phyloP scores from a whole-genome alignment of 2,329 filamentous ascomycete species.

The Dendrostoma leiphaemia region DNA sequence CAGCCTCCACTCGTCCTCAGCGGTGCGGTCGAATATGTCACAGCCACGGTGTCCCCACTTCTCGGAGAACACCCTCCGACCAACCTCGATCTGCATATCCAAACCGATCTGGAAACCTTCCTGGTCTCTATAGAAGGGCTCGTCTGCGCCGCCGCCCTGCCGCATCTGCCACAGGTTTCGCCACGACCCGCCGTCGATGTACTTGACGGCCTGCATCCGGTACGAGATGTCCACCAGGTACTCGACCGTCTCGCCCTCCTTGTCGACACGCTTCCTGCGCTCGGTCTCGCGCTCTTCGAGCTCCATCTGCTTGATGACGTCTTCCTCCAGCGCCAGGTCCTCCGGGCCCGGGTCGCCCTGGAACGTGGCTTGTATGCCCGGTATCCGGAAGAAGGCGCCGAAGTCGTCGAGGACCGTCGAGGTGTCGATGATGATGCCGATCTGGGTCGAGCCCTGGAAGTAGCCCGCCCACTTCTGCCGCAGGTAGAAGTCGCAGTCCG shows the following conservation, averaged over 20 bases:
- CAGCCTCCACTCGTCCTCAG: slow-evolving; percentile 35
- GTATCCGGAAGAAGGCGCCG: slow-evolving; percentile 38
- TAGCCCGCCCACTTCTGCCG: slow-evolving; percentile 39
- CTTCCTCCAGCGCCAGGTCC: slow-evolving; percentile 20
- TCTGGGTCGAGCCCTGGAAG: slow-evolving; percentile 36
- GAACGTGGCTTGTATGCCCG: slow-evolving; percentile 32
- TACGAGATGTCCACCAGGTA: slow-evolving; percentile 27
- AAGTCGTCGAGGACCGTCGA: slow-evolving; percentile 40
- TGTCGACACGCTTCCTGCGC: slow-evolving; percentile 29
- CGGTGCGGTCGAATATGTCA: slow-evolving; percentile 29
- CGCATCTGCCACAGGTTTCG: slow-evolving; percentile 53
- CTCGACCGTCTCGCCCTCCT: slow-evolving; percentile 29
- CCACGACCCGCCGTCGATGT: slow-evolving; percentile 35
- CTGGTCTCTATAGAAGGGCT: slow-evolving; percentile 51
- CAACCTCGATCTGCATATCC: slow-evolving; percentile 44
- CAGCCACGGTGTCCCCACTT: slow-evolving; percentile 43
- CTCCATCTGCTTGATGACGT: slow-evolving; percentile 27
- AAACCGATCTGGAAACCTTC: slow-evolving; percentile 45
- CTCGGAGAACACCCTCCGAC: slow-evolving; percentile 35
- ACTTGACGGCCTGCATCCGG: slow-evolving; percentile 42
- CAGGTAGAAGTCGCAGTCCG: slow-evolving; percentile 48
- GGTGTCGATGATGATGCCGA: slow-evolving; percentile 42
- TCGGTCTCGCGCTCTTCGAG: slow-evolving; percentile 34
- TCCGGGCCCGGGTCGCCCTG: slow-evolving; percentile 33
- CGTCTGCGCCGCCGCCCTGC: slow-evolving; percentile 50